Evolutionary conservation across 495 filamentous ascomycete species (phyloP).

Genomic region (Penicillium lividum): DNA sequence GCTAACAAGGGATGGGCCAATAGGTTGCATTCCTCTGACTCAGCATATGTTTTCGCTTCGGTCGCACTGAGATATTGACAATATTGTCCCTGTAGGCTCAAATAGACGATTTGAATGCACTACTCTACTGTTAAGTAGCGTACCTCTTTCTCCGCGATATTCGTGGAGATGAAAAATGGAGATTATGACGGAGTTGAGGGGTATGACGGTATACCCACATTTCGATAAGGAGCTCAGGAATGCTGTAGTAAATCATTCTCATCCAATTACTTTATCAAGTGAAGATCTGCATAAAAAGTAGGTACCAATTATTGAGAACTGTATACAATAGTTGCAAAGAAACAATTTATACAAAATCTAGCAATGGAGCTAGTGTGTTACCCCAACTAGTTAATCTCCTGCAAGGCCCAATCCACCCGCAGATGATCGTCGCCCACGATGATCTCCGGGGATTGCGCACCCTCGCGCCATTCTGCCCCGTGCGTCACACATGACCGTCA

Average conservation of each 20-base stretch:
- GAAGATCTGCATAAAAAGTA: neutral
- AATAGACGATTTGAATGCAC: neutral
- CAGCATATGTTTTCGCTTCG: neutral
- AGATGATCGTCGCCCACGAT: neutral
- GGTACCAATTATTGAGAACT: neutral
- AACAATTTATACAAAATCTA: too few relatives aligned
- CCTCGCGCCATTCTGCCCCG: neutral
- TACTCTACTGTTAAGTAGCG: neutral
- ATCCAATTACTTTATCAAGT: too few relatives aligned
- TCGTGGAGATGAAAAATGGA: neutral
- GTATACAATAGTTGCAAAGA: too few relatives aligned
- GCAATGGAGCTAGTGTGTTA: neutral
- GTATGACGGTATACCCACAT: neutral
- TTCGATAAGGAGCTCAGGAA: neutral
- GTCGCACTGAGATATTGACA: neutral
- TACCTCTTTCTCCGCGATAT: constrained; percentile 1
- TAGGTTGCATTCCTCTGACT: neutral
- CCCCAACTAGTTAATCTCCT: neutral
- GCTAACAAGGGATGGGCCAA: neutral
- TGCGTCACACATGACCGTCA: neutral
- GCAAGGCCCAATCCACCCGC: neutral
- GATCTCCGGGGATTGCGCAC: neutral
- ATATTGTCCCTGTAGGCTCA: neutral
- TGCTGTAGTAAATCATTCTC: neutral
- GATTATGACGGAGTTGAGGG: constrained; percentile 2